A percentile compares a stretch with the other conserved stretches of the same genome.
These are phyloP conservation scores for Phoma sp. DNA, from an alignment of 2,329 filamentous ascomycete genomes.

Conservation along the genomic window DNA sequence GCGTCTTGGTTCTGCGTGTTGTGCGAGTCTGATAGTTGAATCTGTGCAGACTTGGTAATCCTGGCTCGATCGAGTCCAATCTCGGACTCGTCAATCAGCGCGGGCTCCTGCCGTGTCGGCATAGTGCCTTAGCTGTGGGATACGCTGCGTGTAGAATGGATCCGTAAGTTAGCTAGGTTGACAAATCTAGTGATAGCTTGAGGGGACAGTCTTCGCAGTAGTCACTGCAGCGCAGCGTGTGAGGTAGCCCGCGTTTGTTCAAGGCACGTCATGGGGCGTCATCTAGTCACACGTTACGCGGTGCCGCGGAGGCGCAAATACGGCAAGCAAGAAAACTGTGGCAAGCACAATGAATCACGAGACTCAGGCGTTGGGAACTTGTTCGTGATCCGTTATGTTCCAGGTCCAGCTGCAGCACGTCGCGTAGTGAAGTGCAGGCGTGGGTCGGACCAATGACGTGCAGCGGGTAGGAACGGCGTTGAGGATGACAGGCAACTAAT, in stretches of 20 bases:
- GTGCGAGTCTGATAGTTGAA: conserved; percentile 14
- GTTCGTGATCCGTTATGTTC: background rate
- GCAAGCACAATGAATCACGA: background rate
- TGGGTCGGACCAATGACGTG: conserved; percentile 2
- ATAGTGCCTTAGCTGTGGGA: conserved; percentile 1
- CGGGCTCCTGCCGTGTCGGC: conserved; percentile 9
- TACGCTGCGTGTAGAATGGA: background rate
- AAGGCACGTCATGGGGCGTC: conserved; percentile 12
- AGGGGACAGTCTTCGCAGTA: background rate
- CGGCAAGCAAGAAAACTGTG: background rate
- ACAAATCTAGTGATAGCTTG: background rate
- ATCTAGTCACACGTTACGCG: background rate
- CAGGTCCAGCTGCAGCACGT: background rate
- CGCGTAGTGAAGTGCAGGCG: background rate
- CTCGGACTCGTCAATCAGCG: conserved; percentile 3
- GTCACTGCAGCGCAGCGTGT: background rate
- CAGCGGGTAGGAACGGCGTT: background rate
- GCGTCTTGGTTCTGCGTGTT: background rate
- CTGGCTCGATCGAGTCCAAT: conserved; percentile 24
- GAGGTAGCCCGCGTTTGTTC: background rate
- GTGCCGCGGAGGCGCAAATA: background rate
- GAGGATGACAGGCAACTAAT: background rate
- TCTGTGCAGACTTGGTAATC: conserved; percentile 16
- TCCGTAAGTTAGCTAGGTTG: background rate
- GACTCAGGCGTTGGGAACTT: background rate